Conservation (phyloP, 106 monocot species). For the Dendrobium chrysotoxum region DNA sequence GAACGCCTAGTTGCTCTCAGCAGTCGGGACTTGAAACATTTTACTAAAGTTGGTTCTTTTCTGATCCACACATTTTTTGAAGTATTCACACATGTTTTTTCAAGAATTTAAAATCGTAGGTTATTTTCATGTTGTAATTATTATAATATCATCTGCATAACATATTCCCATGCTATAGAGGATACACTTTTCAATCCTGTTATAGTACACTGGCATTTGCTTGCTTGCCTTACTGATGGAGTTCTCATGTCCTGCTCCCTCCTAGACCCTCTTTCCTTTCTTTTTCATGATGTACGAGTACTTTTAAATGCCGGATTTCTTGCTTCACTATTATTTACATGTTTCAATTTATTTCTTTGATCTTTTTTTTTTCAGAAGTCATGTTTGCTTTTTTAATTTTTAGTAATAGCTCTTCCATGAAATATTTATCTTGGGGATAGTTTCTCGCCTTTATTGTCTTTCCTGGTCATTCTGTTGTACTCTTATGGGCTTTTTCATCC, state of each 20-base stretch:
- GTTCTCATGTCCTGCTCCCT: neutral
- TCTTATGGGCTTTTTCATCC: too few relatives aligned
- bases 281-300: neutral
- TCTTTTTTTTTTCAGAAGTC: neutral
- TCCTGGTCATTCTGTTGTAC: neutral
- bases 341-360: neutral
- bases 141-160: neutral
- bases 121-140: neutral
- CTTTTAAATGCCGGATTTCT: too few relatives aligned
- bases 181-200: neutral
- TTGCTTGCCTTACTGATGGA: neutral
- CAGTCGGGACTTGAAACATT: constrained; percentile 1
- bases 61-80: neutral
- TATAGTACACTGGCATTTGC: neutral
- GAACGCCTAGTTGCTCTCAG: constrained; percentile 12
- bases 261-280: neutral
- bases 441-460: neutral
- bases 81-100: neutral
- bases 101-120: neutral
- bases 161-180: neutral
- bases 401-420: neutral
- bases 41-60: constrained; percentile 5
- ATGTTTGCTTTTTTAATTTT: neutral
- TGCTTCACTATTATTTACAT: neutral
- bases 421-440: neutral